Evolutionary conservation across 352 stramenopile species (phyloP), one percentile per base, ranked within the genome.

Genomic region (Lagenidium giganteum): DNA sequence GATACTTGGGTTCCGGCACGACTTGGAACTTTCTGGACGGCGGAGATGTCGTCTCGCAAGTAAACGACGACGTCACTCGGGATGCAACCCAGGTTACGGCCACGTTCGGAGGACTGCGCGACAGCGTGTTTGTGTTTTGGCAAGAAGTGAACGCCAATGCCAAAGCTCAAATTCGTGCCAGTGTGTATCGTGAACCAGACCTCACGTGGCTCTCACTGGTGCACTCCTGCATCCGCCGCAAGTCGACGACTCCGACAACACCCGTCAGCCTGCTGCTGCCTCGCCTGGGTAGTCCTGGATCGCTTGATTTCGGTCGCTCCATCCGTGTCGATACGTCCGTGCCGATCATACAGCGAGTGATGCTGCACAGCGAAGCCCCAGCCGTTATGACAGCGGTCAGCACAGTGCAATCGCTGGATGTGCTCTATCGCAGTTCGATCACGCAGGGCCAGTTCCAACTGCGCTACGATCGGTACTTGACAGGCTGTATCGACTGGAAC

Each of bases 401-500:
- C 16, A 42, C 42, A 1, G 21, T 77, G 1, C 78, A 90, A 28
- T 85, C 70, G 0, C 38, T 90, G 21, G 74, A 85, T 27, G 41
- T 90, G 1, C 79, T 83, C 40, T 78, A 81, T 17, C 38, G 43
- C 7, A 59, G 31, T 14, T 78, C 60, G 24, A 35, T 87, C 16
- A 69, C 35, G 1, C 57, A 79, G 33, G 74, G 78, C 0, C 54
- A 74, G 30, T 90, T 72, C 40, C 58, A 71, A 41, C 45, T 90
- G 1, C 35, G 61, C 5, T 90, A 90, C 32, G 45, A 60, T 8
- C 47, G 39, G 3, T 26, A 46, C 14, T 38, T 59, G 8, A 77
- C 74, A 0, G 8, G n/a, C 0, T 90, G 78, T 16, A 73, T 90
- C 6, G 32, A 47, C 21, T 87, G 74, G 78, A 66, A 87, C 23